Base-by-base conservation (phyloP, 768 basidiomycete species). In the Mycena polygramma region DNA sequence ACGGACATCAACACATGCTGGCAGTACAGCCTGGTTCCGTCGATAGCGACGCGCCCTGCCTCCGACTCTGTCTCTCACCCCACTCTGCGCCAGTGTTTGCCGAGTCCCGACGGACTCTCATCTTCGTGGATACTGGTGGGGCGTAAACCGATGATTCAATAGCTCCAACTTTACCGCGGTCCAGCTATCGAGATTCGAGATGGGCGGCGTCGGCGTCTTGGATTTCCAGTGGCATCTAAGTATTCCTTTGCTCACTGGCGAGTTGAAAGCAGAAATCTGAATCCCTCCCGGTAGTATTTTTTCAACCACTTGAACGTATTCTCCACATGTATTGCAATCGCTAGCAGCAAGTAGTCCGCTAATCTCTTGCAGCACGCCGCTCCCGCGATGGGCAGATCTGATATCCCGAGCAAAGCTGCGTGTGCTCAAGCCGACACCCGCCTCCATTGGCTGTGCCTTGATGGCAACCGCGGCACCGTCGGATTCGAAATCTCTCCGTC, bases 1-100 rank as follows among this genome's bases (percentile, higher is more conserved):
- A 41, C 15, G 11, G 41, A 15, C 2, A 41, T 11, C 41, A 41
- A 41, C 41, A 41, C 41, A 41, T 41, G 24, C 26, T 15, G 14
- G 11, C 19, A 19, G 57, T 51, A 66, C 65, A 66, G 65, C 48
- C 36, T 43, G 65, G 57, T 53, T 30, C 65, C 57, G 57, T 59
- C 39, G 57, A 59, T 52, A 59, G 57, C 57, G 55, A 58, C 64
- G 4, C 14, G 55, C 58, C 54, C 63, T 51, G 55, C 55, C 57
- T 59, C 41, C 41, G 37, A 22, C 65, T 43, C 26, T 19, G 37
- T 17, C 65, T 43, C 26, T 19, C 49, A 59, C 48, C 49, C 49
- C 13, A 26, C 24, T 24, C n/a, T 51, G 30, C 30, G 30, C 30
- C 30, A 3, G 30, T 30, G 20, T 36, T n/a, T n/a, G 15, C 52